Evolutionary conservation across 1,284 basidiomycete genomes (phyloP), one percentile per base, ranked within the genome.

Genomic region (Microbotryomycetes sp.): DNA sequence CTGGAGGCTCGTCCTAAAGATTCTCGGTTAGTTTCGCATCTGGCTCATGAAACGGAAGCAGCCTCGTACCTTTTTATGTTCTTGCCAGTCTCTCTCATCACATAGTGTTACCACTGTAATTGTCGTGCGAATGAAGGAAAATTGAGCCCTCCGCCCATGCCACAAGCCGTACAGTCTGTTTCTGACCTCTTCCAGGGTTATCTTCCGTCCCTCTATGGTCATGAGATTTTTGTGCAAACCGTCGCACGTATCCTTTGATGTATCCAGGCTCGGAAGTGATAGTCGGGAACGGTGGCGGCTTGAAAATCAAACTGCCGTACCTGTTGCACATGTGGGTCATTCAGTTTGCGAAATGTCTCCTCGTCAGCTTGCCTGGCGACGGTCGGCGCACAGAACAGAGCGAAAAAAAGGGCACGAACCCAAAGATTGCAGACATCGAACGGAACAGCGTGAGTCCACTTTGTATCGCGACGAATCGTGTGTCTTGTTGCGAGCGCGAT

Each of bases 201-300:
- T 66, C 74, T 55, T 55, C 54, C 5, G 67, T 68, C 0, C 67
- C 67, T 0, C 67, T 47, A 28, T 93, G 90, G 70, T 93, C 90
- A 75, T 88, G 87, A 55, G 88, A 91, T 73, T 82, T 81, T 75
- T 92, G 89, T 0, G 90, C 88, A 71, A 93, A 93, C 29, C 89
- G 79, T 3, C 90, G 82, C 0, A 89, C 87, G 66, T 88, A 91
- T 29, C 88, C 88, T 74, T 89, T 90, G 69, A 93, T 78, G 72
- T 84, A 93, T 26, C 89, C 90, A 0, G 88, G 81, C n/a, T 57
- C 59, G 11, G 60, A 64, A 4, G 58, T 47, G 52, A 68, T 59
- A 21, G 28, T 24, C 13, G 52, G 24, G 58, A 56, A 66, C 0
- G 67, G 67, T 3, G 67, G 67, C 9, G 56, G 59, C 53, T 68